Evolutionary conservation across 192 early-diverging fungal species (phyloP).

Genomic region (Backusella parvicylindrica): DNA sequence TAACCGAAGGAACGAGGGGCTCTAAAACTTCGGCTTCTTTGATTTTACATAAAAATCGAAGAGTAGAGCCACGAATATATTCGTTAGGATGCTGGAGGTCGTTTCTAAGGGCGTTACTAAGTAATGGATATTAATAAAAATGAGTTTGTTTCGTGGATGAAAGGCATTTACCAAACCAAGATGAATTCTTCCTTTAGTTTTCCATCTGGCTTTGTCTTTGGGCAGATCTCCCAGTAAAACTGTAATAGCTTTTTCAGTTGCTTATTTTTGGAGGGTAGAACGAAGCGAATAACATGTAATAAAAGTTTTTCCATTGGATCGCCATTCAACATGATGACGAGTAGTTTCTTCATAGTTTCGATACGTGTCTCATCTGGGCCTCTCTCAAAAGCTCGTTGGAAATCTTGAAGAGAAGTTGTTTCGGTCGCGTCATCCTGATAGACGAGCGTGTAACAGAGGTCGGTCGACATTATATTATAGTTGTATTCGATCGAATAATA

Average conservation of each 20-base stretch:
- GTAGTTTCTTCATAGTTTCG: slow-evolving; percentile 92
- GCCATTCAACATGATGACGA: slow-evolving; percentile 89
- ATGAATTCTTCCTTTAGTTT: slow-evolving; percentile 96
- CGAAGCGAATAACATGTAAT: slow-evolving; percentile 98
- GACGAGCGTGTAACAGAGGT: slow-evolving; percentile 48
- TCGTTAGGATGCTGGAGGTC: slow-evolving; percentile 99
- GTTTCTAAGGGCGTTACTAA: slow-evolving; percentile 91
- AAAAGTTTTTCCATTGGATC: slow-evolving; percentile 85
- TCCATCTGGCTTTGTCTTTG: slow-evolving; percentile 87
- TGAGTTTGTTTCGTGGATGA: no score
- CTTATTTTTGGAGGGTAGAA: slow-evolving; percentile 97
- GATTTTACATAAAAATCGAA: slow-evolving; percentile 94
- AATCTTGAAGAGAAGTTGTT: slow-evolving; percentile 67
- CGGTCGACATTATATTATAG: not conserved
- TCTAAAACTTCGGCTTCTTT: slow-evolving; percentile 93
- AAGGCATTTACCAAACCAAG: slow-evolving; percentile 85
- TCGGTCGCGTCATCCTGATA: slow-evolving; percentile 62
- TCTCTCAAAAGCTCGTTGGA: slow-evolving; percentile 80
- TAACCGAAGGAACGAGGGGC: slow-evolving; percentile 85
- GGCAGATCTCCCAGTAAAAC: slow-evolving; percentile 97
- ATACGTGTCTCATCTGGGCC: slow-evolving; percentile 90
- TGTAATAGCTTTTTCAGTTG: slow-evolving; percentile 94
- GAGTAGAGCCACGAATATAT: slow-evolving; percentile 90
- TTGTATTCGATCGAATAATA: not conserved
- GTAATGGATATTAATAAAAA: slow-evolving; percentile 14